Conservation (phyloP, 768 basidiomycete species). For the Kwoniella sp. region DNA sequence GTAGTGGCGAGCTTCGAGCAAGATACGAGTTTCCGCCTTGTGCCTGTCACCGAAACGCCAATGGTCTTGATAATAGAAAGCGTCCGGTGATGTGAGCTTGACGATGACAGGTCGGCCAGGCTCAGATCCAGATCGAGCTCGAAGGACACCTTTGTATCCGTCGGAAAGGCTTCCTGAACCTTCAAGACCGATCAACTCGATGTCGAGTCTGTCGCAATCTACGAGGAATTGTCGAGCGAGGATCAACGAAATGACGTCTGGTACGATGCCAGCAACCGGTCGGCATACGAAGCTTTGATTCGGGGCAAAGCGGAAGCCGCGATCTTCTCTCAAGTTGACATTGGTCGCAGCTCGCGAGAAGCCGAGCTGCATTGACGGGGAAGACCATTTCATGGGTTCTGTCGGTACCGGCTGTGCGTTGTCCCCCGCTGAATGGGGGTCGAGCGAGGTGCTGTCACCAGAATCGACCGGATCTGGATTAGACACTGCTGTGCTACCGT, state of each 20-base stretch:
- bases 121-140: not conserved
- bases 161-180: not conserved
- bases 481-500: too few relatives aligned
- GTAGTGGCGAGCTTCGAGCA: not conserved
- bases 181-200: not conserved
- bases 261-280: not conserved
- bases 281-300: not conserved
- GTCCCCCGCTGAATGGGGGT: too few relatives aligned
- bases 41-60: not conserved
- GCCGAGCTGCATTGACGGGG: not conserved
- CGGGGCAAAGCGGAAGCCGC: not conserved
- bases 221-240: not conserved
- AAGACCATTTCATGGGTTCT: conserved; percentile 2
- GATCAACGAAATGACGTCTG: not conserved
- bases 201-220: not conserved
- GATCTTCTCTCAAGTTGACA: not conserved
- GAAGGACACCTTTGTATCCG: not conserved
- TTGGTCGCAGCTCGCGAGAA: not conserved
- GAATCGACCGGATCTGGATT: too few relatives aligned
- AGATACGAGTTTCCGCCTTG: not conserved
- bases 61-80: conserved; percentile 2
- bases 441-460: too few relatives aligned
- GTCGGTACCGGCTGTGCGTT: too few relatives aligned
- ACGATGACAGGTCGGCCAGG: not conserved
- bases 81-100: not conserved